Conservation (phyloP, 257 asterid genomes). For the Solanum paucissectum region DNA sequence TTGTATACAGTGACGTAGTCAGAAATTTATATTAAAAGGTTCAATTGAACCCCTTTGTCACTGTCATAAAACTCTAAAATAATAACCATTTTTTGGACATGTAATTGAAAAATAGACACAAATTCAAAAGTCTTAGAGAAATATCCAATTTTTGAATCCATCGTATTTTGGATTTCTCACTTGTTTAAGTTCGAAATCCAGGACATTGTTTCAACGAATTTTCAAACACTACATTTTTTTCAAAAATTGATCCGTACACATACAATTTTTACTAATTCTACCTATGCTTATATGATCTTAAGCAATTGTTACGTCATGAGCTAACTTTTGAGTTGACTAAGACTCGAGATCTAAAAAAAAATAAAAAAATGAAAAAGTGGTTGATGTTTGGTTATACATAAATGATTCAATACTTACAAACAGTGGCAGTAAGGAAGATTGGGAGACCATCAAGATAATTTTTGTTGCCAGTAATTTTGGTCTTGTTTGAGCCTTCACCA, state of each 20-base stretch:
- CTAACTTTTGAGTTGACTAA: no score
- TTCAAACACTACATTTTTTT: background rate
- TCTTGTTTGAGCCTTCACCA: constrained; percentile 75
- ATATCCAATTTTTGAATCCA: background rate
- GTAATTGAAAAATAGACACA: background rate
- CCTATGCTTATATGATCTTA: background rate
- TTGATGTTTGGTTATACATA: no score
- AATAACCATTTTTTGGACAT: background rate
- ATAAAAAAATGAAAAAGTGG: no score
- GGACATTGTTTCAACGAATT: background rate
- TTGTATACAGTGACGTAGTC: background rate
- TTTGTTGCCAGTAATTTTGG: constrained; percentile 51
- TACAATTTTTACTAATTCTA: background rate
- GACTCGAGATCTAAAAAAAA: no score
- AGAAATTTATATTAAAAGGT: background rate
- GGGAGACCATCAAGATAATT: constrained; percentile 45
- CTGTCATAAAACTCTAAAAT: background rate
- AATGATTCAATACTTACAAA: constrained; percentile 21
- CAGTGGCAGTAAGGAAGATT: constrained; percentile 51
- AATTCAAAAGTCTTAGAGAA: background rate
- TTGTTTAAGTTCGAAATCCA: background rate
- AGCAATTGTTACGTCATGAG: background rate
- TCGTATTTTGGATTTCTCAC: background rate
- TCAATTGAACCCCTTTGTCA: background rate
- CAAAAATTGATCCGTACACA: background rate